Conservation (phyloP, 768 basidiomycete genomes). For the Serendipita sp. region DNA sequence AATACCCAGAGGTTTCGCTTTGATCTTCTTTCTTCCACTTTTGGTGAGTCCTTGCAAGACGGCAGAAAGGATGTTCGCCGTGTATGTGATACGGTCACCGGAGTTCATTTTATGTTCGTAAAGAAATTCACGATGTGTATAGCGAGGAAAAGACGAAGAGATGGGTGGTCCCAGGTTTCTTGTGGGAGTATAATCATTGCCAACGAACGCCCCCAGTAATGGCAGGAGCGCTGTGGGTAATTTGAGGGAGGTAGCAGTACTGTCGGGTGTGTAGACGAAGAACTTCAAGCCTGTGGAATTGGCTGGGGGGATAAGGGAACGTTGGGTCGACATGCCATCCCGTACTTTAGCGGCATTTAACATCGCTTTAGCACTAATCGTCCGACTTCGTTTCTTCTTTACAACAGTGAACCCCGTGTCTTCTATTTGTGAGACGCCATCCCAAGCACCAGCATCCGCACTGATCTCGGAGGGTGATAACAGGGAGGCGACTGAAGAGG, state of each 20-base stretch:
- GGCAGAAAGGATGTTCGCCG: conserved; percentile 41
- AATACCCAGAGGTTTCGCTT: not conserved
- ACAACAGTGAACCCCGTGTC: conserved; percentile 46
- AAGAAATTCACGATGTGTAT: conserved; percentile 29
- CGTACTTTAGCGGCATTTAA: not conserved
- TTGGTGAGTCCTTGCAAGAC: conserved; percentile 19
- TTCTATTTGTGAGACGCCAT: conserved; percentile 20
- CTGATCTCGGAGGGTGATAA: not conserved
- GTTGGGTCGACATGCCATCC: not conserved
- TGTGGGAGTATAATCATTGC: conserved; percentile 57
- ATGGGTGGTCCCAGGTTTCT: conserved; percentile 10
- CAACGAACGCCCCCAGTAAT: conserved; percentile 58
- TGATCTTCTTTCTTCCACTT: conserved; percentile 5
- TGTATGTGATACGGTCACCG: conserved; percentile 48
- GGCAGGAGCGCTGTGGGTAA: conserved; percentile 59
- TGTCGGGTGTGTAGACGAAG: conserved; percentile 41
- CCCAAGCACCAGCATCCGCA: not conserved
- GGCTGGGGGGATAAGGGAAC: conserved; percentile 7
- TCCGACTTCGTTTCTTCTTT: conserved; percentile 34
- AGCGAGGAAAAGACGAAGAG: not conserved
- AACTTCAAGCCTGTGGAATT: conserved; percentile 30
- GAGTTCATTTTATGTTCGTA: conserved; percentile 44
- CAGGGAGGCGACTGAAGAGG: not conserved
- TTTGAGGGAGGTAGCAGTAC: conserved; percentile 46
- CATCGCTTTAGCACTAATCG: conserved; percentile 19